Base-by-base conservation (phyloP, 495 filamentous ascomycete genomes). In the Haplographium delicatum region DNA sequence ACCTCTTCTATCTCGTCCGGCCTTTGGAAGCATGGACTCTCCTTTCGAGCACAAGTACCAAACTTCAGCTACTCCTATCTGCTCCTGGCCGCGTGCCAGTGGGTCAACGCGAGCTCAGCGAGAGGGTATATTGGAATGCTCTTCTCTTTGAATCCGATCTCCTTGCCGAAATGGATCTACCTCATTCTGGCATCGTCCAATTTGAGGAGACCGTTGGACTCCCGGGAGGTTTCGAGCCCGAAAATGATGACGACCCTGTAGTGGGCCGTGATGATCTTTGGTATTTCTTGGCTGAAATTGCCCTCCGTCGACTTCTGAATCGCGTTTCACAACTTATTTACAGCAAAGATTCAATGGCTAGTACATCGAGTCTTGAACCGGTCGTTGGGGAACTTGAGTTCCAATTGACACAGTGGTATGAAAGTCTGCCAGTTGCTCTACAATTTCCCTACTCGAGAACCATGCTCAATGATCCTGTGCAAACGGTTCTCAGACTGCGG, bases 241-340 rank as follows among this genome's bases (percentile, higher is more conserved):
- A 70, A 47, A 64, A 58, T 16, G 79, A 81, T 28, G 80, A 81
- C 20, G 77, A 82, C 18, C 76, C 81, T 41, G 69, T 72, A 10
- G 74, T 80, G 5, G 83, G 84, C 9, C 78, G 81, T 42, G 86
- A 90, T 54, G 85, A 90, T 44, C 69, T 89, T 26, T 90, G 86
- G 86, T 89, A 91, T 62, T 90, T 89, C 61, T 66, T 90, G 49
- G 85, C 85, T 25, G 86, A 91, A 61, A 89, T 91, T 49, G 85
- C 85, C 15, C 67, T 91, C 9, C 79, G 85, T 40, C 73, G 86
- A 49, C 76, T 90, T 8, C 74, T 90, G 46, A 91, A 89, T 62
- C 76, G 84, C 40, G 86, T 89, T 57, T 86, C 81, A 66, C 83
- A 89, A 63, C 78, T 89, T 56, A 86, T 90, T 51, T 91, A 89